These are phyloP conservation scores for Penicillium sp. DNA, from an alignment of 2,329 filamentous ascomycete genomes.

Conservation along the genomic window DNA sequence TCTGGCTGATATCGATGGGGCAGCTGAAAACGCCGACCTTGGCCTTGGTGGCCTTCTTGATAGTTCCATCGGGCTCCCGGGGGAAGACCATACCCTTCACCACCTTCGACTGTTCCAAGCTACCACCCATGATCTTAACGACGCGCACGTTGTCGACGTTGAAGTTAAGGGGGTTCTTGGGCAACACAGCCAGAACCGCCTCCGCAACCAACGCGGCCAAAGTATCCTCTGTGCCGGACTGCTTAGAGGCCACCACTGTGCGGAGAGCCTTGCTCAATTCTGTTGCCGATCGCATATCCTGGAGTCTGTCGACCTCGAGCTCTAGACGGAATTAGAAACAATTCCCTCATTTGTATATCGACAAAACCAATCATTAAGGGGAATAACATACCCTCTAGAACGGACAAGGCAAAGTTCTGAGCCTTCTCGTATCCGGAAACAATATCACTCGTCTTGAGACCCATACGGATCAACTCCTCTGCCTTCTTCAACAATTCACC, in stretches of 20 bases:
- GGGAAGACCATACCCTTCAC: slow-evolving; percentile 99
- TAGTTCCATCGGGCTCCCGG: slow-evolving; percentile 83
- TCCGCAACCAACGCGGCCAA: slow-evolving; percentile 85
- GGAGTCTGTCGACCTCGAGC: slow-evolving; percentile 85
- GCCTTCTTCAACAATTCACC: slow-evolving; percentile 96
- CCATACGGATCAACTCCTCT: slow-evolving; percentile 93
- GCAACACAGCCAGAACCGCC: slow-evolving; percentile 78
- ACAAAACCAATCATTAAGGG: neutral
- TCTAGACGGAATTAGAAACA: slow-evolving; percentile 48
- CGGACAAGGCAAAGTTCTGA: slow-evolving; percentile 80
- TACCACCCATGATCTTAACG: slow-evolving; percentile 99
- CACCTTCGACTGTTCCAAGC: slow-evolving; percentile 87
- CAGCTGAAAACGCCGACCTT: slow-evolving; percentile 98
- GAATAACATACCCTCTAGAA: slow-evolving; percentile 65
- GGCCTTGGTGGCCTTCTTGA: slow-evolving; percentile 89
- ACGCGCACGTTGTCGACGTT: slow-evolving; percentile 99
- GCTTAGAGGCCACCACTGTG: slow-evolving; percentile 95
- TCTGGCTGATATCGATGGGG: slow-evolving; percentile 91
- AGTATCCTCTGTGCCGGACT: slow-evolving; percentile 88
- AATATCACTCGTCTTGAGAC: slow-evolving; percentile 97
- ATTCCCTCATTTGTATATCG: slow-evolving; percentile 2
- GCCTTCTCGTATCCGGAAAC: slow-evolving; percentile 94
- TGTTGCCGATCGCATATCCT: slow-evolving; percentile 73
- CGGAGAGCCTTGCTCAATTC: slow-evolving; percentile 94
- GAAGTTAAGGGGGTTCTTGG: slow-evolving; percentile 94